Percentiles rank a stretch among this genome's conserved stretches.
These are phyloP conservation scores for Papilionanthe hybrid DNA, from an alignment of 116 monocot genomes.

Conservation along the genomic window DNA sequence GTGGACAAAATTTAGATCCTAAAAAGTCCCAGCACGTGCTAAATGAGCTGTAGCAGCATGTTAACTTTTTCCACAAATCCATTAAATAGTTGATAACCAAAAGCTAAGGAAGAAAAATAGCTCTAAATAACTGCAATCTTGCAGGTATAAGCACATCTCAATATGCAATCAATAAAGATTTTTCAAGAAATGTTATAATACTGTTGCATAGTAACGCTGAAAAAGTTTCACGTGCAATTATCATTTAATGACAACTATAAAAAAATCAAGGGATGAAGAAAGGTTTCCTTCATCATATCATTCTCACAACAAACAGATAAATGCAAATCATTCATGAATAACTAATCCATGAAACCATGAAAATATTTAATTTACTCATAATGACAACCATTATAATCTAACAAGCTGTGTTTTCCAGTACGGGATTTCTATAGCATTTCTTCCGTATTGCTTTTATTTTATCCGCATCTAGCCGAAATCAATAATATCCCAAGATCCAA, in stretches of 20 bases:
- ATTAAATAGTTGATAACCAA: neutral
- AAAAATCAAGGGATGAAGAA: neutral
- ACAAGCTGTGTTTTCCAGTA: neutral
- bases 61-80: neutral
- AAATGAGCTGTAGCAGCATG: neutral
- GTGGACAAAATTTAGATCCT: neutral
- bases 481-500: too few relatives aligned
- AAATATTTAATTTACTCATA: neutral
- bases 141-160: neutral
- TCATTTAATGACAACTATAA: neutral
- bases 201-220: neutral
- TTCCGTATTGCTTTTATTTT: too few relatives aligned
- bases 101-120: neutral
- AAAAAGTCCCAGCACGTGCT: neutral
- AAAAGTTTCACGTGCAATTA: neutral
- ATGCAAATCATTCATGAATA: neutral
- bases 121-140: neutral
- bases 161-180: neutral
- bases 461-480: too few relatives aligned
- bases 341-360: neutral
- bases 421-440: neutral
- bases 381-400: neutral
- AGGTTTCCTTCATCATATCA: neutral
- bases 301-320: neutral
- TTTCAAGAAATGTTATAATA: neutral